phyloP scores from a whole-genome alignment of 495 filamentous ascomycete genomes.

The Talaromyces trachyspermus region DNA sequence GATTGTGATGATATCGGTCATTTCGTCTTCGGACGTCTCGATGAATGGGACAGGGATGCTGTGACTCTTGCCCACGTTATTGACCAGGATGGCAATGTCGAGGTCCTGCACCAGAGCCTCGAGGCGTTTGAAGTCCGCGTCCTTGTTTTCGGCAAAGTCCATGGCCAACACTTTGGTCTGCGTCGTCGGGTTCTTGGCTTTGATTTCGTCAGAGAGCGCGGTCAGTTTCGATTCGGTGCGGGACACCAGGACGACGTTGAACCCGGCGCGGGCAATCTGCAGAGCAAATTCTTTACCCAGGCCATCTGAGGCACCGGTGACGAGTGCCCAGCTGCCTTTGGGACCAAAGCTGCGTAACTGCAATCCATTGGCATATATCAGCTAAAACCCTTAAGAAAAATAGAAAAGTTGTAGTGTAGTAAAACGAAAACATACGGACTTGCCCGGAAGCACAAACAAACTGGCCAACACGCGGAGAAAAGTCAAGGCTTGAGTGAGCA shows the following conservation, averaged over 20 bases:
- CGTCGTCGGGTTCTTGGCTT: constrained; percentile 51
- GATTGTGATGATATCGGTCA: constrained; percentile 84
- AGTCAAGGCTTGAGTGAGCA: constrained; percentile 49
- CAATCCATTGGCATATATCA: not conserved
- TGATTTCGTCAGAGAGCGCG: constrained; percentile 66
- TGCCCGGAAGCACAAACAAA: constrained; percentile 69
- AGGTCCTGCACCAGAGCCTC: constrained; percentile 57
- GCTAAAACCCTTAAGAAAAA: not conserved
- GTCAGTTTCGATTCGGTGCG: constrained; percentile 87
- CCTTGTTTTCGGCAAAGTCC: constrained; percentile 77
- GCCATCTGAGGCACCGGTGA: constrained; percentile 95
- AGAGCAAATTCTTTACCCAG: constrained; percentile 93
- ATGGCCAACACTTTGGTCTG: constrained; percentile 73
- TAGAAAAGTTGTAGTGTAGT: not conserved
- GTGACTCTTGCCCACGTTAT: constrained; percentile 95
- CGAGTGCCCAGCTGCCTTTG: constrained; percentile 87
- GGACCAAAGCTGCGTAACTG: constrained; percentile 87
- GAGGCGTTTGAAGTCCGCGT: constrained; percentile 69
- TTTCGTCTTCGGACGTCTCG: constrained; percentile 66
- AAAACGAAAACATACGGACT: constrained; percentile 38
- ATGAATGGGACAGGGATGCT: constrained; percentile 85
- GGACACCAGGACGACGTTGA: constrained; percentile 88
- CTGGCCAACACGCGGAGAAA: constrained; percentile 61
- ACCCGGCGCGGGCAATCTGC: constrained; percentile 84
- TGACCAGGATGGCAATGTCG: constrained; percentile 83